Evolutionary conservation across 345 rosid species (phyloP).

Genomic region (Populus pruinosa): DNA sequence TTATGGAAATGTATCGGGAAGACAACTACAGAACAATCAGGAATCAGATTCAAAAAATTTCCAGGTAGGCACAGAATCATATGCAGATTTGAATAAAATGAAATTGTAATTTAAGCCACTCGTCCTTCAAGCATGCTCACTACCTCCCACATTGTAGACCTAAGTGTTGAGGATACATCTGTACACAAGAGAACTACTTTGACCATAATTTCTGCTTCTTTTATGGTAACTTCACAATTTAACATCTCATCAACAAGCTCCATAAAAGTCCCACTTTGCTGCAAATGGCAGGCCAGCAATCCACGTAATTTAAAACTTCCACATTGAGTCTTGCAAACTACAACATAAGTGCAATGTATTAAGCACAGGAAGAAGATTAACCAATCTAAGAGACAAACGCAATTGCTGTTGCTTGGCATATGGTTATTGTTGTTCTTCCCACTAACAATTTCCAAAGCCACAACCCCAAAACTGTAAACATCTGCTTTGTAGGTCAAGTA

Average conservation of each 20-base stretch:
- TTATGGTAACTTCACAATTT: background rate
- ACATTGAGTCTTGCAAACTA: background rate
- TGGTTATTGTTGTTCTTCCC: constrained; percentile 22
- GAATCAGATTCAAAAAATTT: background rate
- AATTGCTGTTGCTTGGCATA: constrained; percentile 13
- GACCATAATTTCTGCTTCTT: constrained; percentile 24
- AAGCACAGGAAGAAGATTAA: constrained; percentile 2
- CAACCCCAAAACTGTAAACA: constrained; percentile 33
- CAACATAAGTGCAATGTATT: background rate
- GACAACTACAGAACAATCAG: too few relatives aligned
- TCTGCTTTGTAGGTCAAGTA: constrained; percentile 28
- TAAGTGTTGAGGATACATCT: constrained; percentile 14
- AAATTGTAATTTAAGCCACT: background rate
- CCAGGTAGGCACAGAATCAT: too few relatives aligned
- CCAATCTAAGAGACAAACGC: constrained; percentile 32
- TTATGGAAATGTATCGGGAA: too few relatives aligned
- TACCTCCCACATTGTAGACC: constrained; percentile 31
- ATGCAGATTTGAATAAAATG: background rate
- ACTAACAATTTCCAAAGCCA: constrained; percentile 22
- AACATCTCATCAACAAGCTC: constrained; percentile 24
- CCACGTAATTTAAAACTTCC: background rate
- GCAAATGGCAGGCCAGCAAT: constrained; percentile 25
- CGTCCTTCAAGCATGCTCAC: constrained; percentile 22
- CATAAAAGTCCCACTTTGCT: constrained; percentile 11
- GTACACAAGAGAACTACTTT: constrained; percentile 30